Conservation (phyloP, 2,329 filamentous ascomycete genomes). For the Tricladium varicosporioides region DNA sequence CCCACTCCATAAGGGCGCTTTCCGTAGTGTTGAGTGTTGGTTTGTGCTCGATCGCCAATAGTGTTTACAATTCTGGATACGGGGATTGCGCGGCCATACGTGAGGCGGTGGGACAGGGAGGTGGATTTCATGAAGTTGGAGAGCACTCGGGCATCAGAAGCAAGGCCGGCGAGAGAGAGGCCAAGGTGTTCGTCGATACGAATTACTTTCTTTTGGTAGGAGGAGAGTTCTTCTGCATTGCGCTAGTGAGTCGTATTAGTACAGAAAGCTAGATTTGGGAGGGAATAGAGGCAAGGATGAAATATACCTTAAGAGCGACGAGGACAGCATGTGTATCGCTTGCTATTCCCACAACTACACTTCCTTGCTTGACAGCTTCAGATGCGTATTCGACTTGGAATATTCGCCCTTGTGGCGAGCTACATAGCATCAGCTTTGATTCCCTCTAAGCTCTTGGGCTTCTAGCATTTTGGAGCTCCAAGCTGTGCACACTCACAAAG, state of each 20-base stretch:
- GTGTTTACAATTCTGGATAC: constrained; percentile 84
- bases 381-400: constrained; percentile 99
- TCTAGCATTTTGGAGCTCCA: too few relatives aligned
- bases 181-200: constrained; percentile 93
- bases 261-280: background rate
- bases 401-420: constrained; percentile 97
- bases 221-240: constrained; percentile 98
- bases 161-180: constrained; percentile 92
- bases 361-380: constrained; percentile 98
- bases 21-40: constrained; percentile 97
- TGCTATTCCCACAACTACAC: constrained; percentile 92
- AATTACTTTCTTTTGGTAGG: constrained; percentile 99
- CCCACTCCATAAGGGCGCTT: constrained; percentile 96
- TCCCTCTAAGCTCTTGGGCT: too few relatives aligned
- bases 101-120: constrained; percentile 91
- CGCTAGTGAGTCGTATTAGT: constrained; percentile 56
- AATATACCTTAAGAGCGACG: constrained; percentile 83
- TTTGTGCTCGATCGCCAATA: constrained; percentile 95
- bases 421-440: constrained; percentile 41
- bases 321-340: constrained; percentile 98
- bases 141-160: constrained; percentile 95
- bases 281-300: constrained; percentile 3
- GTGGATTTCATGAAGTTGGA: constrained; percentile 99
- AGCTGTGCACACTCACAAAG: constrained; percentile 68
- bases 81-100: constrained; percentile 91